Evolutionary conservation across 208 protist genomes (phyloP).

Genomic region (Novymonas esmeraldas): DNA sequence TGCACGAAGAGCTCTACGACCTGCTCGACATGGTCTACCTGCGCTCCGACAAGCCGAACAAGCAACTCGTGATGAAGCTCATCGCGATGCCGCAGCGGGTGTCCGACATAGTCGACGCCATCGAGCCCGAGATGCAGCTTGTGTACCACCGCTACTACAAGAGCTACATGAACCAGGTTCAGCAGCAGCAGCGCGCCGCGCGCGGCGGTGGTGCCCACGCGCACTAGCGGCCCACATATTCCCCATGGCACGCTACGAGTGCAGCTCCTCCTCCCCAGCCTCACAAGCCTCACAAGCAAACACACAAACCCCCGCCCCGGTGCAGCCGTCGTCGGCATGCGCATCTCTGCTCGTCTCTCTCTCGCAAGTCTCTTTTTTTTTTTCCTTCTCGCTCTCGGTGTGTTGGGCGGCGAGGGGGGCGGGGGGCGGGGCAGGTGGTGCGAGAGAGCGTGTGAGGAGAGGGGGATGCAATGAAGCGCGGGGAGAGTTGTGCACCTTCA

Average conservation of each 20-base stretch:
- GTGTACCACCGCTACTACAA: conserved; percentile 78
- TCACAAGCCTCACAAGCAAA: too few relatives aligned
- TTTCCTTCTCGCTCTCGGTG: too few relatives aligned
- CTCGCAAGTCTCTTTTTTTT: too few relatives aligned
- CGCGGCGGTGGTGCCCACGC: conserved; percentile 6
- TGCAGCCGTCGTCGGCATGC: too few relatives aligned
- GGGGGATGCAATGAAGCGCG: too few relatives aligned
- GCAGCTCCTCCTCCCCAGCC: background rate
- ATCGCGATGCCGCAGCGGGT: conserved; percentile 77
- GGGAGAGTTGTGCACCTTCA: too few relatives aligned
- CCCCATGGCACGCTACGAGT: background rate
- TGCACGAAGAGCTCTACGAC: conserved; percentile 84
- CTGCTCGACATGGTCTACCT: conserved; percentile 78
- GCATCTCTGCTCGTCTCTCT: too few relatives aligned
- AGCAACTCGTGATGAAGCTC: conserved; percentile 64
- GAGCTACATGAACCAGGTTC: conserved; percentile 54
- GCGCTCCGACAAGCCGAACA: conserved; percentile 62
- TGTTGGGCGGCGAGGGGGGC: too few relatives aligned
- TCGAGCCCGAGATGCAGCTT: conserved; percentile 82
- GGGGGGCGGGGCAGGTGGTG: too few relatives aligned
- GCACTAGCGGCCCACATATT: background rate
- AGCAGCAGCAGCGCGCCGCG: conserved; percentile 33
- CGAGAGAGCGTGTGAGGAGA: too few relatives aligned
- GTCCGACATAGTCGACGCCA: conserved; percentile 66
- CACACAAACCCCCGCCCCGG: too few relatives aligned